Percentiles rank a stretch among this genome's conserved stretches.
Conservation (phyloP, 352 stramenopile species). For the Globisporangium carolinianum region DNA sequence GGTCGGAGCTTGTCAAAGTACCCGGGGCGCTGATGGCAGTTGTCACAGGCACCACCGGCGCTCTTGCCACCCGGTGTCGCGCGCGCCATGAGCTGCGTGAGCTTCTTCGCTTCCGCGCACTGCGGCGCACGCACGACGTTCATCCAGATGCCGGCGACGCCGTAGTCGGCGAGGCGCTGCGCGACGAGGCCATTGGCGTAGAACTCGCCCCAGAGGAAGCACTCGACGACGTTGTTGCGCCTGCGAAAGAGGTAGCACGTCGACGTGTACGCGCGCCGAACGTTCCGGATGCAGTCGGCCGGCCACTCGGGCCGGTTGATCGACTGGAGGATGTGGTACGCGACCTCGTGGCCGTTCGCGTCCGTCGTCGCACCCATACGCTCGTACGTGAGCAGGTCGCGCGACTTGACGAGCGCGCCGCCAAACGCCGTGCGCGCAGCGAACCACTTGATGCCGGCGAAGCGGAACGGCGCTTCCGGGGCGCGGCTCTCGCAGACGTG, state of each 20-base stretch:
- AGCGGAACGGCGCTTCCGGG: slow-evolving; percentile 27
- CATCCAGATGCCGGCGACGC: slow-evolving; percentile 15
- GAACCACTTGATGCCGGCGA: slow-evolving; percentile 45
- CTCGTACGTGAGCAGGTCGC: slow-evolving; percentile 25
- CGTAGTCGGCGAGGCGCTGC: slow-evolving; percentile 14
- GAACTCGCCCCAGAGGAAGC: slow-evolving; percentile 31
- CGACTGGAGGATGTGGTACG: slow-evolving; percentile 18
- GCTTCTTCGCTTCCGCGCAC: slow-evolving; percentile 9
- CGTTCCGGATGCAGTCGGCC: slow-evolving; percentile 18
- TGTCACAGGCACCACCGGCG: slow-evolving; percentile 21
- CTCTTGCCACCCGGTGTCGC: slow-evolving; percentile 6
- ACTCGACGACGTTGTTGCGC: slow-evolving; percentile 26
- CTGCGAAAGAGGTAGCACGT: slow-evolving; percentile 36
- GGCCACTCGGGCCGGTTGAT: slow-evolving; percentile 17
- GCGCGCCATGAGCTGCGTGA: slow-evolving; percentile 10
- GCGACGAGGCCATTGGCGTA: slow-evolving; percentile 21
- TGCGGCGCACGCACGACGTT: slow-evolving; percentile 16
- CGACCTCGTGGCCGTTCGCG: slow-evolving; percentile 11
- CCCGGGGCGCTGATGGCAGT: slow-evolving; percentile 13
- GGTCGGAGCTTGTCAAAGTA: slow-evolving; percentile 23
- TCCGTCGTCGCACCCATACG: slow-evolving; percentile 12
- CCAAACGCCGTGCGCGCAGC: slow-evolving; percentile 16
- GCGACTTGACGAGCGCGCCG: slow-evolving; percentile 12
- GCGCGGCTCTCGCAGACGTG: slow-evolving; percentile 23
- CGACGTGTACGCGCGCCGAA: slow-evolving; percentile 30